Percentiles rank a stretch among this genome's conserved stretches.
These are phyloP conservation scores for Periglandula ipomoeae DNA, from an alignment of 2,329 filamentous ascomycete genomes.

Conservation along the genomic window DNA sequence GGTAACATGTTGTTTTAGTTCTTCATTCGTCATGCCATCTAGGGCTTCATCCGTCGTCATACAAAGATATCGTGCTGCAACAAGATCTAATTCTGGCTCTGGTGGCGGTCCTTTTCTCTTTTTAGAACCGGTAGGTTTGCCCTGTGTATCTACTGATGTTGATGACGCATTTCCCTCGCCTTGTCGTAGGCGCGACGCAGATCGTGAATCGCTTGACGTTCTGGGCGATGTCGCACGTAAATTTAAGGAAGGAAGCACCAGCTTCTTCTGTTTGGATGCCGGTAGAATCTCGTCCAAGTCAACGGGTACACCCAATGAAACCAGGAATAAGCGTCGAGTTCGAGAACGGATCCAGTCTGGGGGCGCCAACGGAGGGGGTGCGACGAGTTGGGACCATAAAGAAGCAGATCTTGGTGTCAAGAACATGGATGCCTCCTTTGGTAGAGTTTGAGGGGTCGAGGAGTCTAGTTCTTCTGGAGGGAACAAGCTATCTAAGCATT, in stretches of 20 bases:
- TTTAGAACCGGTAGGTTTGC: conserved; percentile 37
- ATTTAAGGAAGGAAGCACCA: conserved; percentile 83
- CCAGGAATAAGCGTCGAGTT: conserved; percentile 87
- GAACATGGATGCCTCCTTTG: conserved; percentile 57
- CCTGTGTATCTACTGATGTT: conserved; percentile 51
- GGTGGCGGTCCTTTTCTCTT: conserved; percentile 51
- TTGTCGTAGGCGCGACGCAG: conserved; percentile 36
- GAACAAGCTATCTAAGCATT: conserved; percentile 60
- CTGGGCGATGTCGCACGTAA: conserved; percentile 49
- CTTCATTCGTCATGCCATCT: conserved; percentile 65
- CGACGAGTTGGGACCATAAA: conserved; percentile 92
- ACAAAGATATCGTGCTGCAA: conserved; percentile 68
- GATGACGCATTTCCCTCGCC: conserved; percentile 44
- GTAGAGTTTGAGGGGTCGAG: conserved; percentile 39
- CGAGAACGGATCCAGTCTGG: conserved; percentile 97
- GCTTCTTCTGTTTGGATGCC: conserved; percentile 95
- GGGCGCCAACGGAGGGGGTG: conserved; percentile 86
- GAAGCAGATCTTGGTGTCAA: conserved; percentile 80
- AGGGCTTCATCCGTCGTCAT: conserved; percentile 78
- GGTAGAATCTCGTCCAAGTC: conserved; percentile 96
- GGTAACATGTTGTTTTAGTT: conserved; percentile 63
- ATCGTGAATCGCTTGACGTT: conserved; percentile 45
- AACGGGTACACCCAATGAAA: conserved; percentile 90
- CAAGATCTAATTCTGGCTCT: conserved; percentile 69
- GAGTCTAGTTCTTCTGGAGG: conserved; percentile 46